Conservation (phyloP, 2,329 filamentous ascomycete genomes). For the Dactylonectria macrodidyma region DNA sequence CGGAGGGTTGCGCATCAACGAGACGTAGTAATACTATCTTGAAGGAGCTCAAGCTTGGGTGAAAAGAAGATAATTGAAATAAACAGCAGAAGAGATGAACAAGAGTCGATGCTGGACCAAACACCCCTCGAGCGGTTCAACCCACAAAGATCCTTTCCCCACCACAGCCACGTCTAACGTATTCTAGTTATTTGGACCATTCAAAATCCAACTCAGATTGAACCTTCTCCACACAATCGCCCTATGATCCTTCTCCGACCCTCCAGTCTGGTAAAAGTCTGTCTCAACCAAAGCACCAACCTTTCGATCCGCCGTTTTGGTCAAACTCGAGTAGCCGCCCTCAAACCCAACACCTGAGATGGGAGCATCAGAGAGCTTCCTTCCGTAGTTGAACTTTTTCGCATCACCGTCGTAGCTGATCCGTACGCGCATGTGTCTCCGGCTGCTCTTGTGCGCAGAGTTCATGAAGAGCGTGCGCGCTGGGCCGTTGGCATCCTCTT, state of each 20-base stretch:
- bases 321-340: conserved; percentile 41
- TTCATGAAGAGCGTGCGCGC: conserved; percentile 38
- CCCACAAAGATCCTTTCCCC: no score
- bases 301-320: conserved; percentile 36
- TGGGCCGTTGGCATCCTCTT: conserved; percentile 22
- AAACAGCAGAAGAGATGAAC: no score
- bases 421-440: conserved; percentile 34
- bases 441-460: conserved; percentile 35
- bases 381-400: conserved; percentile 34
- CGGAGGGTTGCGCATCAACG: no score
- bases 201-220: no score
- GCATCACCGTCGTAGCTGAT: conserved; percentile 40
- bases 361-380: conserved; percentile 33
- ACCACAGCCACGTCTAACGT: no score
- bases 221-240: no score
- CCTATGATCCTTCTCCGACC: not conserved
- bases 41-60: no score
- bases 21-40: no score
- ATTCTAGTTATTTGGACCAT: no score
- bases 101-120: no score
- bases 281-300: conserved; percentile 39
- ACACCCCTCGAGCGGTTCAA: no score
- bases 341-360: conserved; percentile 32
- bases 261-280: conserved; percentile 34
- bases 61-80: no score